Evolutionary conservation across 2,329 filamentous ascomycete species (phyloP), one percentile per base, ranked within the genome.

Genomic region (Sarocladiaceae sp.): DNA sequence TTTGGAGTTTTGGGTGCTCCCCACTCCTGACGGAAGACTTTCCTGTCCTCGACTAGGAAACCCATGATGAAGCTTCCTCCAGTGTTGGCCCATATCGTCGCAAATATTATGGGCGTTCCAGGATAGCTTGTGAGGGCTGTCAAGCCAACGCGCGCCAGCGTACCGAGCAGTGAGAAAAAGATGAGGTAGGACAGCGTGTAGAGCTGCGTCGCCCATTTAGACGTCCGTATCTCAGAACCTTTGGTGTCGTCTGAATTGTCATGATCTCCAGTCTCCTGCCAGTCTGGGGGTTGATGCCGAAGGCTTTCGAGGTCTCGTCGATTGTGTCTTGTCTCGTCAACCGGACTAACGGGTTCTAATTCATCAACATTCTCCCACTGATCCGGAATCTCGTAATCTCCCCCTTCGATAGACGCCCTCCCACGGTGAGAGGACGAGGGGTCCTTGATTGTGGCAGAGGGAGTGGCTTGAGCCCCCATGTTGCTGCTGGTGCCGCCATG

Each of bases 31-130:
- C 79, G 80, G 65, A 96, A 95, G 6, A 96, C 71, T 60, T 79
- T 84, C 56, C 82, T 77, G 62, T 96, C 90, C 69, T 96, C 89
- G 10, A 81, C 72, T 2, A 97, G 76, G 63, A 96, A 95, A 2
- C 94, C 93, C 82, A 97, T 88, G 53, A 96, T 59, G 0, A 95
- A 64, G 52, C 88, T 87, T 1, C 93, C 93, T 1, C 76, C 82
- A 44, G 96, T 86, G 62, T 97, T 97, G 55, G 91, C 86, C 93
- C 93, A 97, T 20, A 96, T 69, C 2, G 88, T 84, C 49, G 83
- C 79, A 52, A 89, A 92, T 4, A 82, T 73, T 20, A 94, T 74
- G 0, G 91, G 90, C 0, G 88, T 82, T 20, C 86, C 87, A 1
- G 87, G 84, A 65, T 96, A 97, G 52, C 78, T 82, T 0, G 90